A percentile compares a stretch with the other conserved stretches of the same genome.
phyloP scores from a whole-genome alignment of 78 protist species.

The Dictyostelium firmibasis region DNA sequence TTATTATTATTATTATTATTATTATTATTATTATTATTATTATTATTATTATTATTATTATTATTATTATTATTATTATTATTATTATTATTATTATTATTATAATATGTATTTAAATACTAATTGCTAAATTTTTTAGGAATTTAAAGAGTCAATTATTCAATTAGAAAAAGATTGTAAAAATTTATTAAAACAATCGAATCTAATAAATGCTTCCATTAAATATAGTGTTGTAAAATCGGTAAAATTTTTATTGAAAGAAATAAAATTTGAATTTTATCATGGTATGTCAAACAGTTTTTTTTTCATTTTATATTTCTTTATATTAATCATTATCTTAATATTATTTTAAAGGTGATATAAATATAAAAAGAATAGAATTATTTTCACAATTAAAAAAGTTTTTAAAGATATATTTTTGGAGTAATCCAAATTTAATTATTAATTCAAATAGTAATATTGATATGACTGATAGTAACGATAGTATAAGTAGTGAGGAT shows the following conservation, averaged over 20 bases:
- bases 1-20: neutral
- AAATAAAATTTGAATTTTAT: neutral
- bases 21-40: neutral
- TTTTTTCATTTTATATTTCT: neutral
- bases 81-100: neutral
- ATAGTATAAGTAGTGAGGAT: neutral
- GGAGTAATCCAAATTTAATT: neutral
- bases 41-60: neutral
- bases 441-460: neutral
- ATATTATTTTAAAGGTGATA: neutral
- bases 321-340: neutral
- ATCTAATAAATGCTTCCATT: neutral
- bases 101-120: too few species aligned
- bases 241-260: neutral
- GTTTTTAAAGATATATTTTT: neutral
- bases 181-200: neutral
- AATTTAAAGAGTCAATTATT: constrained; percentile 1
- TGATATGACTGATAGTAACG: neutral
- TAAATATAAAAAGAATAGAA: neutral
- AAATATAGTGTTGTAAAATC: neutral
- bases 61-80: neutral
- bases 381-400: constrained; percentile 8
- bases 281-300: neutral
- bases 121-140: too few species aligned
- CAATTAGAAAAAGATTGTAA: constrained; percentile 9